A percentile compares a stretch with the other conserved stretches of the same genome.
These are phyloP conservation scores for Teunomyces atbi DNA, from an alignment of 805 yeast species.

Conservation along the genomic window DNA sequence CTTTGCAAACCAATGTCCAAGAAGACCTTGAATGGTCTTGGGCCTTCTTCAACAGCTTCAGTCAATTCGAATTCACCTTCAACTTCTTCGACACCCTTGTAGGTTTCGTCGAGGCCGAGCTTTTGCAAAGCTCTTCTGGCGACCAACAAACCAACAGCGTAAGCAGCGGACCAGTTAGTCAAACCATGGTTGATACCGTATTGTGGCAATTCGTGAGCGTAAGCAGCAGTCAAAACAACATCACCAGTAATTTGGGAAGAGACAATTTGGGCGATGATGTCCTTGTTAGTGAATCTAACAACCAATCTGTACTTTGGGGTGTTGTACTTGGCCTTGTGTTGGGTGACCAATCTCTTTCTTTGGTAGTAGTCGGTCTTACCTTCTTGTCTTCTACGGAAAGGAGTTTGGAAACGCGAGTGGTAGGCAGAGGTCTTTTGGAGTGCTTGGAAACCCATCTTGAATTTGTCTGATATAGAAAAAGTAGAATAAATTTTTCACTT, in stretches of 20 bases:
- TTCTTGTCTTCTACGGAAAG: slow-evolving; percentile 99
- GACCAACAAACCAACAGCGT: slow-evolving; percentile 96
- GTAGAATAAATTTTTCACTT: slow-evolving; percentile 2
- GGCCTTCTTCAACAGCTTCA: slow-evolving; percentile 99
- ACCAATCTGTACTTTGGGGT: slow-evolving; percentile 99
- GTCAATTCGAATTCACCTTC: slow-evolving; percentile 98
- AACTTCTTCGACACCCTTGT: slow-evolving; percentile 98
- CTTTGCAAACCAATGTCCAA: slow-evolving; percentile 99
- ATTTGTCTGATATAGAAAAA: slow-evolving; percentile 1
- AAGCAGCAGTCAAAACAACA: slow-evolving; percentile 93
- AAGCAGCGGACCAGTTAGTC: slow-evolving; percentile 99
- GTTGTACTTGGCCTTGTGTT: slow-evolving; percentile 99
- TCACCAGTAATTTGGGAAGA: slow-evolving; percentile 98
- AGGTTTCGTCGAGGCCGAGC: slow-evolving; percentile 97
- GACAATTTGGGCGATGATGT: slow-evolving; percentile 95
- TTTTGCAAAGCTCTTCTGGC: slow-evolving; percentile 99
- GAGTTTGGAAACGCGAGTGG: slow-evolving; percentile 99
- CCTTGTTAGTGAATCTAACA: slow-evolving; percentile 99
- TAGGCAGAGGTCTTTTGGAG: slow-evolving; percentile 82
- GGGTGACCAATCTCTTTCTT: slow-evolving; percentile 99
- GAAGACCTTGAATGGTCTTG: slow-evolving; percentile 99
- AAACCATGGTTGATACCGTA: slow-evolving; percentile 98
- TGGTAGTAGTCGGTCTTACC: slow-evolving; percentile 99
- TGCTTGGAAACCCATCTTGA: slow-evolving; percentile 75
- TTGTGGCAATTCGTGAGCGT: slow-evolving; percentile 97